Base-by-base conservation (phyloP, 139 green algal species). In the Tetraselmis striata region DNA sequence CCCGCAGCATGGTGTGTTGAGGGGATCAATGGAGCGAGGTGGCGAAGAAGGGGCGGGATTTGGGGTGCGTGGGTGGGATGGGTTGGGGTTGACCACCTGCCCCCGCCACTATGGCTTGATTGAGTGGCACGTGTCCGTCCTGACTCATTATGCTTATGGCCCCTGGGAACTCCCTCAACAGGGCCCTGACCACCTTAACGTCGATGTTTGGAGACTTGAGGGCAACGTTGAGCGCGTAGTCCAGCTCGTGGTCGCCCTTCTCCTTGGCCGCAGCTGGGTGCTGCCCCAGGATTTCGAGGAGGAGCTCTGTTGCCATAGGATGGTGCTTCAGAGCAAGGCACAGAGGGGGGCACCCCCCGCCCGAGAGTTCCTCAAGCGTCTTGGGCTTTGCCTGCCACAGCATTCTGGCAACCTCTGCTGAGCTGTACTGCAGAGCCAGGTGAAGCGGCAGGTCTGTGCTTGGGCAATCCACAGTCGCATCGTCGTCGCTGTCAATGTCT, bases 81-180 rank as follows among this genome's bases (percentile, higher is more conserved):
- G 45, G 45, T 67, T 67, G 45, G 45, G 45, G 45, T 67, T 67
- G 45, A 67, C 18, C 45, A 67, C 45, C 45, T 67, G 45, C 45
- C 45, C 45, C 45, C 45, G 45, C 45, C 45, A 67, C 45, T 67
- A 67, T 67, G 45, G 45, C 45, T 67, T 67, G 45, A 67, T 67
- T 67, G 45, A 67, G 45, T 67, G 45, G 45, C 45, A 67, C 45
- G 45, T 67, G 45, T 67, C 45, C 45, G 45, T 67, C 45, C 45
- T 67, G 45, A 67, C 45, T 67, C 45, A 67, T 67, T 67, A 67
- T 67, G 45, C 45, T 67, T 67, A 67, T 67, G 45, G 45, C 45
- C 45, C 45, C 45, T 67, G 45, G 45, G 45, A 67, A 67, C 45
- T 67, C 45, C 45, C 45, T 67, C 45, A 67, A 18, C 18, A 67